Evolutionary conservation across 2,329 filamentous ascomycete species (phyloP).

Genomic region (Calonectria crousiana): DNA sequence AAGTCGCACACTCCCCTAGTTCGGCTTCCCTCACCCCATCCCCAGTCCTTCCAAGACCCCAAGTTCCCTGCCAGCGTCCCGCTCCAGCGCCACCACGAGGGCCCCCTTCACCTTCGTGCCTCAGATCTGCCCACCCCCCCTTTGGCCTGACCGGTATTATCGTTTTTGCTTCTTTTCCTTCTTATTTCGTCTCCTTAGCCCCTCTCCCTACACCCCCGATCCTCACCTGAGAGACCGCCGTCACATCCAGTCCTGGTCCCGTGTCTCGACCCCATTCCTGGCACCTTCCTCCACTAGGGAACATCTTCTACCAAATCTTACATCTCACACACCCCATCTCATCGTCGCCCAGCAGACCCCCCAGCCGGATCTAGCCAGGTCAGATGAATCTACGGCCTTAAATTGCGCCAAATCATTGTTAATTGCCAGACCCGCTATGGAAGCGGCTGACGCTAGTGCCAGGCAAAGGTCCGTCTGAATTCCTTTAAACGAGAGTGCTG

Average conservation of each 20-base stretch:
- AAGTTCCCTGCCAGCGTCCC: slow-evolving; percentile 43
- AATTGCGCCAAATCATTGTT: slow-evolving; percentile 51
- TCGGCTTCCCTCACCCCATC: slow-evolving; percentile 30
- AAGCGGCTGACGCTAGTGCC: slow-evolving; percentile 53
- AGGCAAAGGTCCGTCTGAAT: slow-evolving; percentile 53
- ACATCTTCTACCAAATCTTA: slow-evolving; percentile 35
- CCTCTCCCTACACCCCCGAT: slow-evolving; percentile 40
- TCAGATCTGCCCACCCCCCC: slow-evolving; percentile 49
- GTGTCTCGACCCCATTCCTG: slow-evolving; percentile 46
- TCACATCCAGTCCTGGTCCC: slow-evolving; percentile 44
- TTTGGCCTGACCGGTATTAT: slow-evolving; percentile 37
- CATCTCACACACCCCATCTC: slow-evolving; percentile 37
- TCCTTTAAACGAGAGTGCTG: slow-evolving; percentile 37
- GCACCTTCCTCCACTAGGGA: slow-evolving; percentile 38
- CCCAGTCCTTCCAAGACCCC: slow-evolving; percentile 30
- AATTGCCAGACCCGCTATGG: slow-evolving; percentile 54
- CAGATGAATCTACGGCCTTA: slow-evolving; percentile 54
- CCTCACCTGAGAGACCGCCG: slow-evolving; percentile 44
- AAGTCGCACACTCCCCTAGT: slow-evolving; percentile 30
- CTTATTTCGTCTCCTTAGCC: slow-evolving; percentile 42
- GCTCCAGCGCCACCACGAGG: slow-evolving; percentile 52
- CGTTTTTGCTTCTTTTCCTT: slow-evolving; percentile 39
- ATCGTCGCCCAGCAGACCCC: slow-evolving; percentile 36
- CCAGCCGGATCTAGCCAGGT: slow-evolving; percentile 48
- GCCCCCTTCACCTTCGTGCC: slow-evolving; percentile 44